phyloP scores from a whole-genome alignment of 345 rosid genomes.

The Reutealis trisperma region DNA sequence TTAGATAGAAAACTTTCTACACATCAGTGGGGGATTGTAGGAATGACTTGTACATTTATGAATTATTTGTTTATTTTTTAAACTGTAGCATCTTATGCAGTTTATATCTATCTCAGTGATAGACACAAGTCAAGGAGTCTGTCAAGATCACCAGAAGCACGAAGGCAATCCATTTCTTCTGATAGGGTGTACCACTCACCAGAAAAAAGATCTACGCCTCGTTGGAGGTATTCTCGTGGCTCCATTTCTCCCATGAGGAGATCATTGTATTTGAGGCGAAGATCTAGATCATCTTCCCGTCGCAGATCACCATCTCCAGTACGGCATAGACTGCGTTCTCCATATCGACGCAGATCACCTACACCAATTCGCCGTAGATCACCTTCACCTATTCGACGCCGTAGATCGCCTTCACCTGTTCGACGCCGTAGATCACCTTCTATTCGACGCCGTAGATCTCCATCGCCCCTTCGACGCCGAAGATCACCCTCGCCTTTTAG shows the following conservation, averaged over 20 bases:
- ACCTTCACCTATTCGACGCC: slow-evolving; percentile 30
- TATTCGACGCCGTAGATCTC: slow-evolving; percentile 5
- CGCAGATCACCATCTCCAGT: slow-evolving; percentile 29
- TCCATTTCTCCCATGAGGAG: slow-evolving; percentile 62
- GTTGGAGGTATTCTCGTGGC: slow-evolving; percentile 45
- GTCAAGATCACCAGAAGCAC: slow-evolving; percentile 57
- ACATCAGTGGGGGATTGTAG: neutral
- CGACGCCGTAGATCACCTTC: slow-evolving; percentile 31
- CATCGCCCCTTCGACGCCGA: slow-evolving; percentile 22
- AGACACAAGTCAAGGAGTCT: slow-evolving; percentile 62
- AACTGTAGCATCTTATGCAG: slow-evolving; percentile 13
- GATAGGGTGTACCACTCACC: slow-evolving; percentile 38
- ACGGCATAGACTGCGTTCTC: slow-evolving; percentile 23
- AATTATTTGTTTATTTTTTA: neutral
- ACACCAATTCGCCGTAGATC: slow-evolving; percentile 44
- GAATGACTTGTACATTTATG: neutral
- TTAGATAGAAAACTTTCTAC: neutral
- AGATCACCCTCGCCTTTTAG: slow-evolving; percentile 40
- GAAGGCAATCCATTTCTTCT: slow-evolving; percentile 41
- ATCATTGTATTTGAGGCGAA: slow-evolving; percentile 44
- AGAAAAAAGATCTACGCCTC: slow-evolving; percentile 48
- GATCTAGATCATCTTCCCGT: slow-evolving; percentile 51
- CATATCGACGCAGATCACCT: slow-evolving; percentile 39
- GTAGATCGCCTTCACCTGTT: slow-evolving; percentile 14
- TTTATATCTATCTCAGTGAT: slow-evolving; percentile 31